Conservation (phyloP, 2,329 filamentous ascomycete species). For the Aurifilum marmelostoma region DNA sequence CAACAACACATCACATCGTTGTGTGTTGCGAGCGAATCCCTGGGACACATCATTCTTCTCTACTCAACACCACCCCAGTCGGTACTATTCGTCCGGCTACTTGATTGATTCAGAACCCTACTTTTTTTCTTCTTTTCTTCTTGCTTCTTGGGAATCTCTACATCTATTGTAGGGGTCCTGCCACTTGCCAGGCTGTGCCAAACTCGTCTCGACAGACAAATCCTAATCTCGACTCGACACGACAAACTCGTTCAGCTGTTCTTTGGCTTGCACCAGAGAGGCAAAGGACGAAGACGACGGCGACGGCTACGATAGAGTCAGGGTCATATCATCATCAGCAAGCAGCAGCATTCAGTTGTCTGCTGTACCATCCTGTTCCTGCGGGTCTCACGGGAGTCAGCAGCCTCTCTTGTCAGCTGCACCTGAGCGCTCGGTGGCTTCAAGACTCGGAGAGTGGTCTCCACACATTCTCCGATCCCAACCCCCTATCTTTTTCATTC, state of each 20-base stretch:
- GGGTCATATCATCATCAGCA: neutral
- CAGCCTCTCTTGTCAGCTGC: constrained; percentile 19
- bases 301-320: constrained; percentile 23
- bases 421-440: constrained; percentile 22
- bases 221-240: constrained; percentile 43
- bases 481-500: constrained; percentile 29
- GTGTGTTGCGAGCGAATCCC: constrained; percentile 33
- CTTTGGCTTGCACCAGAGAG: constrained; percentile 10
- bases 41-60: constrained; percentile 40
- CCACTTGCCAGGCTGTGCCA: constrained; percentile 26
- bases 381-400: constrained; percentile 28
- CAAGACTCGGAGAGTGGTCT: constrained; percentile 21
- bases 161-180: constrained; percentile 22
- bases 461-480: constrained; percentile 28
- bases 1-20: constrained; percentile 31
- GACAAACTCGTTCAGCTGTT: constrained; percentile 2
- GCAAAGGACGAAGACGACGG: constrained; percentile 17
- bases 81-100: constrained; percentile 37
- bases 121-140: neutral
- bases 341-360: constrained; percentile 29
- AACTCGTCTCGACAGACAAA: constrained; percentile 47
- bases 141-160: constrained; percentile 29
- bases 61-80: constrained; percentile 33
- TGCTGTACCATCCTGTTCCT: constrained; percentile 17
- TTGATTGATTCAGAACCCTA: constrained; percentile 36